phyloP scores from a whole-genome alignment of 768 basidiomycete species.

The Trametes cubensis region DNA sequence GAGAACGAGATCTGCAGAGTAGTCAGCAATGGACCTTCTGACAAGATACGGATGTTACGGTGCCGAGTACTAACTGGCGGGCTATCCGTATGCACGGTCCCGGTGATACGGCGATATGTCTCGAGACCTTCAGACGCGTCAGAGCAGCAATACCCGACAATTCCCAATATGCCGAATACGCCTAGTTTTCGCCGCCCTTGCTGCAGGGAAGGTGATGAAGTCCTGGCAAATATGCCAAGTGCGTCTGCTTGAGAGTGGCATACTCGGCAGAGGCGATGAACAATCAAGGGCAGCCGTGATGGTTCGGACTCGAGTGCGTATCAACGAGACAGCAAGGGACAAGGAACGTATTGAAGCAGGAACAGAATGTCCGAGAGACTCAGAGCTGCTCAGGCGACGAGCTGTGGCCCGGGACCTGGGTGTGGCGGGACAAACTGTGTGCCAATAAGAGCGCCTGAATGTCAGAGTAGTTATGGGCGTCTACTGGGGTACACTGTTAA shows the following conservation, averaged over 20 bases:
- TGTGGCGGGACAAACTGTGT: not conserved
- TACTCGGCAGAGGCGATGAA: not conserved
- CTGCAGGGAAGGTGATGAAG: not conserved
- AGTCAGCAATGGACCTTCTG: too few relatives aligned
- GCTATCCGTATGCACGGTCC: too few relatives aligned
- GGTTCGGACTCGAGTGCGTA: not conserved
- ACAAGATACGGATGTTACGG: too few relatives aligned
- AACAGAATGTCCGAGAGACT: not conserved
- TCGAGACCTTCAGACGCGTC: not conserved
- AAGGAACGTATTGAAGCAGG: not conserved
- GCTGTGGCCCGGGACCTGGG: not conserved
- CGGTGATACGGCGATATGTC: not conserved
- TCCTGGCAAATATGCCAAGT: not conserved
- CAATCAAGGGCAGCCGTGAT: not conserved
- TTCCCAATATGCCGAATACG: constrained; percentile 1
- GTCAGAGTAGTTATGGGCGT: constrained; percentile 1
- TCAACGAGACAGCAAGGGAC: not conserved
- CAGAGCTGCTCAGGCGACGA: too few relatives aligned
- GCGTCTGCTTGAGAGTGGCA: not conserved
- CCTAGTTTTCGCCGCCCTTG: constrained; percentile 4
- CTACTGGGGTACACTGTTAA: not conserved
- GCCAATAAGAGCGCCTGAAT: not conserved
- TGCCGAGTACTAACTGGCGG: too few relatives aligned
- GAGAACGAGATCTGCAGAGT: too few relatives aligned
- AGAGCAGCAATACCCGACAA: not conserved